Evolutionary conservation across 169 alveolate genomes (phyloP), one percentile per base, ranked within the genome.

Genomic region (Haemoproteus tartakovskyi): DNA sequence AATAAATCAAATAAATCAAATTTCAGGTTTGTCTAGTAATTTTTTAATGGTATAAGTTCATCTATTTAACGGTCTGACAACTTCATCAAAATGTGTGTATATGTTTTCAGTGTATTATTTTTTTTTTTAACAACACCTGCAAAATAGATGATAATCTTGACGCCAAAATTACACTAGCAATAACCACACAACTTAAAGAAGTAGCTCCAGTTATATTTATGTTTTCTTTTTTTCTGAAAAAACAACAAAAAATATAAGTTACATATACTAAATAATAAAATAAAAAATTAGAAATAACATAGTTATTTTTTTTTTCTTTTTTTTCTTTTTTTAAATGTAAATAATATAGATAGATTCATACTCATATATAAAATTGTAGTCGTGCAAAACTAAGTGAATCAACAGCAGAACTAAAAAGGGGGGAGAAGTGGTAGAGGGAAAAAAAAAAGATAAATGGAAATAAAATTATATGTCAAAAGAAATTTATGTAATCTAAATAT

Each of bases 81-180:
- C n/a, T n/a, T n/a, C n/a, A n/a, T n/a, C n/a, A n/a, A n/a, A n/a
- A n/a, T n/a, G n/a, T n/a, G n/a, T n/a, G n/a, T n/a, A n/a, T n/a
- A n/a, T n/a, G n/a, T n/a, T n/a, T n/a, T n/a, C n/a, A n/a, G n/a
- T n/a, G n/a, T n/a, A n/a, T n/a, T n/a, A 16, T 16, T 41, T 41
- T 43, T 59, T 36, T 24, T 38, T 12, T 3, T 52, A 19, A 38
- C 24, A n/a, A 6, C 27, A 67, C 82, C 67, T 67, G 64, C 14
- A 9, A 24, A 18, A 67, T 67, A 45, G 82, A 67, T 19, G 70
- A 16, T 12, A 67, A 33, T n/a, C 82, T 64, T 33, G 82, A 67
- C 2, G 70, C 82, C 36, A 67, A 56, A 18, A 67, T 67, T 21
- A 67, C 82, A 56, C 82, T 67, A 29, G 64, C 82, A 47, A 67